Conservation (phyloP, 257 asterid genomes). For the Jaltomata sinuosa region DNA sequence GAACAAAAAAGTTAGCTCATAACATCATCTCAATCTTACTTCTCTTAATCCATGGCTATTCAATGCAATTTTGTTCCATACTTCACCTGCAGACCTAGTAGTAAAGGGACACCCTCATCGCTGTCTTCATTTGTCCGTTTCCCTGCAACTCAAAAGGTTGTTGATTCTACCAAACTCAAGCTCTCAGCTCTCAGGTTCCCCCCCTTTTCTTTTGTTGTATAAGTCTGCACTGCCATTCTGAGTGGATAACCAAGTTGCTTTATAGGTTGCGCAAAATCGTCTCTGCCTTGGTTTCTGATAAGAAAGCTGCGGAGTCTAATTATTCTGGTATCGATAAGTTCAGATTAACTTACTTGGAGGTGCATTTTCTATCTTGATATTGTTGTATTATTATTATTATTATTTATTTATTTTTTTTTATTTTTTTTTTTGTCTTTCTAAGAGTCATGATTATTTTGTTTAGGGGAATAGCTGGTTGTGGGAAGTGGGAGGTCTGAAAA, state of each 20-base stretch:
- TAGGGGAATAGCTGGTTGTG: conserved; percentile 95
- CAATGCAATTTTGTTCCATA: conserved; percentile 31
- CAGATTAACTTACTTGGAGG: conserved; percentile 94
- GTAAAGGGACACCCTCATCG: conserved; percentile 15
- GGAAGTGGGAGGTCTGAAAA: conserved; percentile 78
- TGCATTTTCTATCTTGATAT: conserved; percentile 22
- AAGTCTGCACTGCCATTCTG: neutral
- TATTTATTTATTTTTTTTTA: neutral
- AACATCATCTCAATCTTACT: neutral
- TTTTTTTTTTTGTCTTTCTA: neutral
- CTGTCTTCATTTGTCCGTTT: conserved; percentile 23
- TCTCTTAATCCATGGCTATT: conserved; percentile 36
- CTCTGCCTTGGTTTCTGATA: conserved; percentile 56
- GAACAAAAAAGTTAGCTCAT: neutral
- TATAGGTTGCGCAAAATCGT: conserved; percentile 32
- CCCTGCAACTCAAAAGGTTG: conserved; percentile 7
- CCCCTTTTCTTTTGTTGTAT: neutral
- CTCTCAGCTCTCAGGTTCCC: conserved; percentile 35
- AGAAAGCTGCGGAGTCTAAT: conserved; percentile 31
- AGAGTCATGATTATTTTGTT: neutral
- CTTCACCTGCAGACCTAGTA: conserved; percentile 25
- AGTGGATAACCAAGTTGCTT: neutral
- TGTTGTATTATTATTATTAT: neutral
- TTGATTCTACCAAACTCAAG: conserved; percentile 26
- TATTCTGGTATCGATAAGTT: conserved; percentile 39